Percentiles rank a stretch among this genome's conserved stretches.
Conservation (phyloP, 768 basidiomycete genomes). For the Epithele typhae region DNA sequence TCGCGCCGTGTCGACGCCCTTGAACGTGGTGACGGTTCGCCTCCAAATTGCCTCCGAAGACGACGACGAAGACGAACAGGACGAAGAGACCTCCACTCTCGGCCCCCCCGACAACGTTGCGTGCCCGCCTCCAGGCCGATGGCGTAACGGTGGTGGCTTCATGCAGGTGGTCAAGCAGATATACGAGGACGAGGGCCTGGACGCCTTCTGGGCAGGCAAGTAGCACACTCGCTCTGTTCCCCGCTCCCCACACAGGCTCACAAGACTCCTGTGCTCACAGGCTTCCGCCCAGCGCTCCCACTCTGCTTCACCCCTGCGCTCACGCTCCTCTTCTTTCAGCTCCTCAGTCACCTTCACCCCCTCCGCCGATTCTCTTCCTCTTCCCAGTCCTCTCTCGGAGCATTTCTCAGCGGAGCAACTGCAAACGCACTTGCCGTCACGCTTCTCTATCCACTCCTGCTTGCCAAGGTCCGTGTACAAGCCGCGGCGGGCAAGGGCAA, state of each 20-base stretch:
- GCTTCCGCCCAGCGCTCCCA: constrained; percentile 46
- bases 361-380: constrained; percentile 24
- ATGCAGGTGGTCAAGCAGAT: constrained; percentile 35
- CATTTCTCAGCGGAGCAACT: constrained; percentile 54
- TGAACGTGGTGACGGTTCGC: constrained; percentile 51
- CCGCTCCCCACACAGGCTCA: not conserved
- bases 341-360: constrained; percentile 36
- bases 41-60: constrained; percentile 43
- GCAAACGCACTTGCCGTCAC: constrained; percentile 47
- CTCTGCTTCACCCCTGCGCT: constrained; percentile 55
- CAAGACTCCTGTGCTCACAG: constrained; percentile 23
- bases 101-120: not conserved
- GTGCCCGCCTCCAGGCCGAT: not conserved
- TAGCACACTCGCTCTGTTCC: not conserved
- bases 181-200: constrained; percentile 43
- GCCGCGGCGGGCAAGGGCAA: constrained; percentile 20
- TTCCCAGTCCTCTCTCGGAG: constrained; percentile 36
- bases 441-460: constrained; percentile 53
- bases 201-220: constrained; percentile 55
- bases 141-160: constrained; percentile 2
- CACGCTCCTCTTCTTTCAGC: constrained; percentile 50
- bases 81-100: constrained; percentile 11
- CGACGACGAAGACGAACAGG: constrained; percentile 22
- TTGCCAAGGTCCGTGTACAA: constrained; percentile 54
- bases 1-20: constrained; percentile 49